phyloP scores from a whole-genome alignment of 225 moss, liverwort and hornwort species.

The Lunularia cruciata region DNA sequence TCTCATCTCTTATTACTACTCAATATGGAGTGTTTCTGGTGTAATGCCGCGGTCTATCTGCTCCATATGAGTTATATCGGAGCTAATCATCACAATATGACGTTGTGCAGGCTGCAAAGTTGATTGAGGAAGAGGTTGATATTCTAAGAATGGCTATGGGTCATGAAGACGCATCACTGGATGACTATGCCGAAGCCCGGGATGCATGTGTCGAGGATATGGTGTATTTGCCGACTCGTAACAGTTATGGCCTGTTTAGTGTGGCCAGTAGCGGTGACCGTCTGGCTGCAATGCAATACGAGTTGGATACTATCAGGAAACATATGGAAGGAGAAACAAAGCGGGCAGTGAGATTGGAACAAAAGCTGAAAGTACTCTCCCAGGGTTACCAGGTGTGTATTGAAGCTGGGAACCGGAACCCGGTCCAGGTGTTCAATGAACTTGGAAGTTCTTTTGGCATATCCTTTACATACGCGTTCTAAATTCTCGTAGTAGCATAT shows the following conservation, averaged over 20 bases:
- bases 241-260: conserved; percentile 69
- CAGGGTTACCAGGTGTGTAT: conserved; percentile 76
- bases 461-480: too few relatives aligned
- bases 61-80: too few relatives aligned
- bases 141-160: conserved; percentile 71
- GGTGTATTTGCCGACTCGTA: conserved; percentile 71
- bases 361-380: conserved; percentile 81
- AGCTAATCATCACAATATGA: too few relatives aligned
- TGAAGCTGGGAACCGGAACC: not conserved
- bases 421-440: not conserved
- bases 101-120: conserved; percentile 58
- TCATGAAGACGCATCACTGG: conserved; percentile 64
- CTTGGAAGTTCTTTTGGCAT: too few relatives aligned
- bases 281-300: conserved; percentile 64
- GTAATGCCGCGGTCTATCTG: too few relatives aligned
- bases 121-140: conserved; percentile 65
- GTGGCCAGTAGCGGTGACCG: conserved; percentile 76
- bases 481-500: too few relatives aligned
- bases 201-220: conserved; percentile 89
- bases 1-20: not conserved
- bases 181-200: conserved; percentile 78
- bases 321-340: conserved; percentile 91
- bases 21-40: too few relatives aligned
- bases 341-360: conserved; percentile 79
- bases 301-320: conserved; percentile 80